phyloP scores from a whole-genome alignment of 2,329 filamentous ascomycete species.

The Magnaporthiopsis rhizophila region DNA sequence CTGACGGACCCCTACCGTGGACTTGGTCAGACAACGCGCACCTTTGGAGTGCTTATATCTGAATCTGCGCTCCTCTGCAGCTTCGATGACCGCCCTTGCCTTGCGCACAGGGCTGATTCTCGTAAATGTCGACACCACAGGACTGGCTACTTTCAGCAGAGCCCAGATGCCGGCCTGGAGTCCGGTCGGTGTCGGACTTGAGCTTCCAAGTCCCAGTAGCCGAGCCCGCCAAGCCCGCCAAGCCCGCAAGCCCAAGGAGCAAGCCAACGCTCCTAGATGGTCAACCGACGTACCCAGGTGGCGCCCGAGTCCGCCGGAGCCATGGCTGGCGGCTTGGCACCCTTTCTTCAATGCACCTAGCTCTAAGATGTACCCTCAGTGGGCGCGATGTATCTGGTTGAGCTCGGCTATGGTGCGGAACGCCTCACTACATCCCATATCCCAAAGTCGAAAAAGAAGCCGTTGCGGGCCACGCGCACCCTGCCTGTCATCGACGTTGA shows the following conservation, averaged over 20 bases:
- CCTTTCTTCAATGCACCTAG: neutral
- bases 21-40: neutral
- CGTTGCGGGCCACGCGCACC: neutral
- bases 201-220: neutral
- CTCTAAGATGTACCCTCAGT: neutral
- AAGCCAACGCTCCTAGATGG: neutral
- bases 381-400: neutral
- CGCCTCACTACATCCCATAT: conserved; percentile 1
- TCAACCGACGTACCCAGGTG: neutral
- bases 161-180: neutral
- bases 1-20: neutral
- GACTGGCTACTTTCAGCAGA: no score
- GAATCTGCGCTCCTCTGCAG: neutral
- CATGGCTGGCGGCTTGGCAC: neutral
- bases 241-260: neutral
- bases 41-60: neutral
- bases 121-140: neutral
- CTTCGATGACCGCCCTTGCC: neutral
- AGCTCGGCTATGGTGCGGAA: neutral
- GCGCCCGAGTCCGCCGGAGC: neutral
- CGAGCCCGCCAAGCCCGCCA: neutral
- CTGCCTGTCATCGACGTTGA: neutral
- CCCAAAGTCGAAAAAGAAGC: neutral
- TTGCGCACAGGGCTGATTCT: neutral
- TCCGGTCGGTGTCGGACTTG: neutral